Conservation (phyloP, 176 grass and related monocot genomes). For the Triticum urartu region DNA sequence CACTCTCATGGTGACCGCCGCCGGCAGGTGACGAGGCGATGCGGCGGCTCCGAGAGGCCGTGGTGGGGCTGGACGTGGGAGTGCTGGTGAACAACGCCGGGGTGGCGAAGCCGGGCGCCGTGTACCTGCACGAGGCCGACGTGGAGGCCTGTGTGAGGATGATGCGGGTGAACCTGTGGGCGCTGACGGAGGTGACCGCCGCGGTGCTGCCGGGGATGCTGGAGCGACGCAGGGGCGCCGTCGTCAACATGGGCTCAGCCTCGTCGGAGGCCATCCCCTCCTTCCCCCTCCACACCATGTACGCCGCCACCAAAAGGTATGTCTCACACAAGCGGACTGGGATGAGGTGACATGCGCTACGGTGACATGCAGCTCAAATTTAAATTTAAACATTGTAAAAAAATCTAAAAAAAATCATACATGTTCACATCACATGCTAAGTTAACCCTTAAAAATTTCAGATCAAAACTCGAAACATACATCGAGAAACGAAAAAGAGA, state of each 20-base stretch:
- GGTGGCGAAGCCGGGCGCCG: conserved; percentile 13
- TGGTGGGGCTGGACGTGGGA: conserved; percentile 36
- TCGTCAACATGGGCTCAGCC: conserved; percentile 49
- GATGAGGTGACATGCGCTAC: too few relatives aligned
- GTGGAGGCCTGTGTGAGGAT: conserved; percentile 40
- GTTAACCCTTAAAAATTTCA: too few relatives aligned
- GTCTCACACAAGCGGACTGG: neutral
- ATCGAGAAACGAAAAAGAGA: too few relatives aligned
- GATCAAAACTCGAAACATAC: too few relatives aligned
- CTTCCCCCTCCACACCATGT: conserved; percentile 42
- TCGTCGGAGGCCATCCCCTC: conserved; percentile 35
- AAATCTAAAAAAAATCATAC: too few relatives aligned
- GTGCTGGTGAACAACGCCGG: conserved; percentile 57
- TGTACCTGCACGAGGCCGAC: conserved; percentile 43
- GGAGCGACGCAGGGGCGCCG: conserved; percentile 32
- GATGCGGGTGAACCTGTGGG: conserved; percentile 49
- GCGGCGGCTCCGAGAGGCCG: conserved; percentile 1
- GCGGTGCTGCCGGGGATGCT: conserved; percentile 49
- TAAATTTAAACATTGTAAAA: too few relatives aligned
- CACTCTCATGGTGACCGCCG: neutral
- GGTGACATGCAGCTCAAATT: too few relatives aligned
- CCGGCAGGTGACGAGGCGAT: neutral
- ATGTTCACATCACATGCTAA: too few relatives aligned
- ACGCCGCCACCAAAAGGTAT: conserved; percentile 34
- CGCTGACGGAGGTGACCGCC: conserved; percentile 30